Evolutionary conservation across 2,329 filamentous ascomycete genomes (phyloP).

Genomic region (Trichoderma aggressivum): DNA sequence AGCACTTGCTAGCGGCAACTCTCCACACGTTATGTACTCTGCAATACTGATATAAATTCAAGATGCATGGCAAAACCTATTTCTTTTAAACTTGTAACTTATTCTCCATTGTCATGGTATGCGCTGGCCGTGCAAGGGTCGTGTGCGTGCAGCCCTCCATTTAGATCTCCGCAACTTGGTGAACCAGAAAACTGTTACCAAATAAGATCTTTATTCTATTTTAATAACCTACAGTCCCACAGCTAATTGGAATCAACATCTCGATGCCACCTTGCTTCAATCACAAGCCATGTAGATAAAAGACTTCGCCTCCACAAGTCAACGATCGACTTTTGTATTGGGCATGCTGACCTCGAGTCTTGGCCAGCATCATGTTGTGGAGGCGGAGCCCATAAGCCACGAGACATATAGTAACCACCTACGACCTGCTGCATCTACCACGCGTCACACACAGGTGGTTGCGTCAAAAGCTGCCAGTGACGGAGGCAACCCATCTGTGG

Average conservation of each 20-base stretch:
- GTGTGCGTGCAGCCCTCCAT: background rate
- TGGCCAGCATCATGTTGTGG: background rate
- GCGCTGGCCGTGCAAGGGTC: background rate
- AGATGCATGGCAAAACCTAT: background rate
- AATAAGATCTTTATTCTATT: background rate
- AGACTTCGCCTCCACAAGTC: background rate
- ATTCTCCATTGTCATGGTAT: background rate
- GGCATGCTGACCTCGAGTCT: background rate
- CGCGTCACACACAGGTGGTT: background rate
- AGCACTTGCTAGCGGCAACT: too few species aligned
- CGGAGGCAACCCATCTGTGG: conserved; percentile 2
- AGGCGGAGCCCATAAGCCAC: background rate
- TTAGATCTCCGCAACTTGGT: background rate
- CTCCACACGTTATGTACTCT: too few species aligned
- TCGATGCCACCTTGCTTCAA: background rate
- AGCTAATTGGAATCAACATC: background rate
- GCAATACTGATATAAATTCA: background rate
- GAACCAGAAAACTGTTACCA: background rate
- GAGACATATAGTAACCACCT: background rate
- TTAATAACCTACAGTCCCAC: background rate
- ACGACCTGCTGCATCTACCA: background rate
- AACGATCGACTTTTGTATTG: background rate
- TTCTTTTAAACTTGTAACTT: too few species aligned
- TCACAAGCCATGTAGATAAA: background rate
- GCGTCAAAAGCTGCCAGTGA: background rate